Evolutionary conservation across 225 moss, liverwort and hornwort species (phyloP).

Genomic region (Anthoceros angustus): DNA sequence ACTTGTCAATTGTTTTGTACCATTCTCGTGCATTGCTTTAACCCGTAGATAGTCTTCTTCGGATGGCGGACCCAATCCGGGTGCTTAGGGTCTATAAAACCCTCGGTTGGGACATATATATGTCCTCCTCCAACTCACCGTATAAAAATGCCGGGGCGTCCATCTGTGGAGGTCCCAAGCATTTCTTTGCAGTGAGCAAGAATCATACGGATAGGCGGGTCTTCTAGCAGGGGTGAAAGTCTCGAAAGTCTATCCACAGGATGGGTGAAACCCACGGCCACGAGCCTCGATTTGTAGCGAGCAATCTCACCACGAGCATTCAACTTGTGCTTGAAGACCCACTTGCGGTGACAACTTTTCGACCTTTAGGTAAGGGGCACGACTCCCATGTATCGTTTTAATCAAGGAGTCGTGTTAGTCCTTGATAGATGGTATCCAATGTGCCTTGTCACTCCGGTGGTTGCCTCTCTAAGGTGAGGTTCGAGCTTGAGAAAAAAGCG

Average conservation of each 20-base stretch:
- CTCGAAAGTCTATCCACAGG: no score
- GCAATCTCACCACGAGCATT: no score
- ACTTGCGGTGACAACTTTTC: not conserved
- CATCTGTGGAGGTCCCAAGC: constrained; percentile 3
- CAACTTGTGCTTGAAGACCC: no score
- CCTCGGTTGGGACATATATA: not conserved
- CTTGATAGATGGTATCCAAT: not conserved
- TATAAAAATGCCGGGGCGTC: not conserved
- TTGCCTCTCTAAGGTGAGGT: not conserved
- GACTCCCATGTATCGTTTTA: not conserved
- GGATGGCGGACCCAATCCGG: not conserved
- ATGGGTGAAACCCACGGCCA: no score
- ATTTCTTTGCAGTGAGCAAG: not conserved
- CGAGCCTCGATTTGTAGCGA: no score
- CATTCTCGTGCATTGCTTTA: constrained; percentile 2
- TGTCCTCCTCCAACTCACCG: not conserved
- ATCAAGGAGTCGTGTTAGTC: no score
- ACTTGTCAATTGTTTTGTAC: constrained; percentile 3
- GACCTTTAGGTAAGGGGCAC: not conserved
- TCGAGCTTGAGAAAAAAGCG: not conserved
- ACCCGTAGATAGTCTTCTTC: not conserved
- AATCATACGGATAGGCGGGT: not conserved
- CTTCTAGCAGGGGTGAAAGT: not conserved
- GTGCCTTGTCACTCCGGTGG: not conserved
- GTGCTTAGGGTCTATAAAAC: not conserved